phyloP scores from a whole-genome alignment of 805 yeast species.

The Ogataea henricii region DNA sequence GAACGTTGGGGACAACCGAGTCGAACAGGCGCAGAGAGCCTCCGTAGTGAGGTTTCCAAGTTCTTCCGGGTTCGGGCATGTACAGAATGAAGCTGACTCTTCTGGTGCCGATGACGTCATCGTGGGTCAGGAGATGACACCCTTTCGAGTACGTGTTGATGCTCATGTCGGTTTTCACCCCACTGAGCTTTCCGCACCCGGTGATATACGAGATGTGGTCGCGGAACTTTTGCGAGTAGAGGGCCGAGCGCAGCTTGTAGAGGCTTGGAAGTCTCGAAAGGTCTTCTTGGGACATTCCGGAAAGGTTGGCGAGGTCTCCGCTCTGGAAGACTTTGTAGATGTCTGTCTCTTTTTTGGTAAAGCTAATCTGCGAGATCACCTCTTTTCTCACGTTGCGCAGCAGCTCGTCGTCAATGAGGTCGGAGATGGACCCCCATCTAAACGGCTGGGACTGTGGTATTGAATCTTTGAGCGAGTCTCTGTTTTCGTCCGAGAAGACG shows the following conservation, averaged over 20 bases:
- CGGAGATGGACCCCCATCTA: constrained; percentile 82
- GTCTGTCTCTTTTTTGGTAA: constrained; percentile 95
- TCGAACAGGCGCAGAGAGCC: constrained; percentile 89
- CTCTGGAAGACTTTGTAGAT: constrained; percentile 89
- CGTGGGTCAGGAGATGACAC: constrained; percentile 93
- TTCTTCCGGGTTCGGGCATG: constrained; percentile 86
- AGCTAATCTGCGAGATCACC: constrained; percentile 78
- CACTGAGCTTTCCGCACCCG: constrained; percentile 86
- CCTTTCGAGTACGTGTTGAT: constrained; percentile 89
- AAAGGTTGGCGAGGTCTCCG: constrained; percentile 89
- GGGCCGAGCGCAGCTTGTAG: constrained; percentile 77
- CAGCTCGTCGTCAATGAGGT: constrained; percentile 73
- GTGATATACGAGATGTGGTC: constrained; percentile 76
- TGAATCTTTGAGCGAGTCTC: constrained; percentile 39
- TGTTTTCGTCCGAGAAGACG: constrained; percentile 41
- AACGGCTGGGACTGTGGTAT: constrained; percentile 72
- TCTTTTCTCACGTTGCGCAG: constrained; percentile 81
- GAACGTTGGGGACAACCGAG: constrained; percentile 85
- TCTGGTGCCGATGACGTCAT: constrained; percentile 95
- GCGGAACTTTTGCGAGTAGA: constrained; percentile 84
- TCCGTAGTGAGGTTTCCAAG: constrained; percentile 91
- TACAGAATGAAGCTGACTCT: constrained; percentile 91
- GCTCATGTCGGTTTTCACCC: constrained; percentile 89
- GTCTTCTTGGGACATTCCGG: constrained; percentile 81
- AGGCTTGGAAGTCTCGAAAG: constrained; percentile 71